Evolutionary conservation across 495 filamentous ascomycete species (phyloP), one percentile per base, ranked within the genome.

Genomic region (Massariosphaeria phaeospora): DNA sequence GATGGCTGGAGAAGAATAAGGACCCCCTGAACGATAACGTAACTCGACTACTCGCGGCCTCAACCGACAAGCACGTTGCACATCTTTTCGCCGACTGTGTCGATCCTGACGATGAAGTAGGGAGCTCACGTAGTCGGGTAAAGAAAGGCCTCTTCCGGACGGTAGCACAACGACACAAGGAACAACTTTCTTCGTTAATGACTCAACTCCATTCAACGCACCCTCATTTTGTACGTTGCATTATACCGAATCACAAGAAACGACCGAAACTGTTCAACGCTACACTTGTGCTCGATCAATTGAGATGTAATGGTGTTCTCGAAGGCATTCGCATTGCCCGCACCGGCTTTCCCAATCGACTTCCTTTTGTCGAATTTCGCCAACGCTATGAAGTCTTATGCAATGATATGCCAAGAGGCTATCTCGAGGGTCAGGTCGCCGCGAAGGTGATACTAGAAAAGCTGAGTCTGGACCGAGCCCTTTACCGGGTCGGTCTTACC

Each of bases 1-100:
- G 86, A 40, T 99, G 94, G 94, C 76, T 99, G 26, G 91, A 96
- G 67, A 99, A 97, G 77, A 99, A 99, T 72, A 99, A 99, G 64
- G 94, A 99, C 66, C 94, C 94, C 1, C 70, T 99, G 9, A 97
- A 97, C 55, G 94, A 99, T 74, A 99, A 96, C 59, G 75, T 97
- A 29, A 97, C 94, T 0, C 81, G 85, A 25, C 76, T 99, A 6
- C 78, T 99, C 12, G 89, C 91, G 34, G 75, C 77, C 3, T 97
- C 94, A 6, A 79, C 75, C 1, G 85, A 96, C 61, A 82, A 77
- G 48, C 89, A 97, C 67, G 77, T 96, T 55, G 86, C 90, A 3
- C 78, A 80, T 45, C 74, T 99, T 0, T 99, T 99, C 67, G 74
- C 79, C 5, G 94, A 99, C 66, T 97, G 90, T 59, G 82, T 80